These are phyloP conservation scores for Sphagnurus paluster DNA, from an alignment of 1,284 basidiomycete species.

Conservation along the genomic window DNA sequence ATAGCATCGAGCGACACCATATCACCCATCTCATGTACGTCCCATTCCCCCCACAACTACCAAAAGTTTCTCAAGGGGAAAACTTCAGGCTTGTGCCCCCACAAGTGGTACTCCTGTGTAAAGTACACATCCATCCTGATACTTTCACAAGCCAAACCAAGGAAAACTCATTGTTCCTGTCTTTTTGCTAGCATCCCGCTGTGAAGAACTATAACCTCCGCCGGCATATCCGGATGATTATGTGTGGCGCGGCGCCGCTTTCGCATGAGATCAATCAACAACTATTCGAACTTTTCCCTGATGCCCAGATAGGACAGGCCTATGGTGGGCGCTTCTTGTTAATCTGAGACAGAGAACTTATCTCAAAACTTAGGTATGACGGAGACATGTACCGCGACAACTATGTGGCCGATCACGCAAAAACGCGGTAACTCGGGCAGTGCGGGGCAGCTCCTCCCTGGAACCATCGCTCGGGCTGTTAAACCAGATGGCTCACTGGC, in stretches of 20 bases:
- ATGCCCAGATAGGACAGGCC: slow-evolving; percentile 28
- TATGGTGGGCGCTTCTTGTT: slow-evolving; percentile 19
- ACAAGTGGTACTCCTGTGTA: slow-evolving; percentile 69
- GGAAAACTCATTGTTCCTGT: background rate
- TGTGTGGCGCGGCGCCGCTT: slow-evolving; percentile 26
- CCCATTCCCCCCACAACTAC: too few species aligned
- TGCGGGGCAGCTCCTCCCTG: slow-evolving; percentile 56
- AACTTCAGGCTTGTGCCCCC: slow-evolving; percentile 72
- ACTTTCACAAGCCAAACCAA: too few species aligned
- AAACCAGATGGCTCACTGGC: slow-evolving; percentile 61
- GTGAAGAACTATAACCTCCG: slow-evolving; percentile 66
- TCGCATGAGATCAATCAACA: slow-evolving; percentile 25
- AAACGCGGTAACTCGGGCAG: slow-evolving; percentile 56
- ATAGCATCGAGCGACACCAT: slow-evolving; percentile 65
- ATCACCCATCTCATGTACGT: slow-evolving; percentile 67
- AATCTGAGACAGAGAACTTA: background rate
- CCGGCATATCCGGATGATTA: slow-evolving; percentile 49
- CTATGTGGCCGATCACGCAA: slow-evolving; percentile 46
- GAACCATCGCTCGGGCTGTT: slow-evolving; percentile 50
- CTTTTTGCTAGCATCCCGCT: slow-evolving; percentile 53
- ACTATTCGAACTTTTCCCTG: slow-evolving; percentile 24
- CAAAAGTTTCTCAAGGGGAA: too few species aligned
- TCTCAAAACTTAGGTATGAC: slow-evolving; percentile 34
- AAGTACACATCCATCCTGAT: slow-evolving; percentile 38
- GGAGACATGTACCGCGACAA: slow-evolving; percentile 54